These are phyloP conservation scores for Rehmannia glutinosa DNA, from an alignment of 257 asterid genomes.

Conservation along the genomic window DNA sequence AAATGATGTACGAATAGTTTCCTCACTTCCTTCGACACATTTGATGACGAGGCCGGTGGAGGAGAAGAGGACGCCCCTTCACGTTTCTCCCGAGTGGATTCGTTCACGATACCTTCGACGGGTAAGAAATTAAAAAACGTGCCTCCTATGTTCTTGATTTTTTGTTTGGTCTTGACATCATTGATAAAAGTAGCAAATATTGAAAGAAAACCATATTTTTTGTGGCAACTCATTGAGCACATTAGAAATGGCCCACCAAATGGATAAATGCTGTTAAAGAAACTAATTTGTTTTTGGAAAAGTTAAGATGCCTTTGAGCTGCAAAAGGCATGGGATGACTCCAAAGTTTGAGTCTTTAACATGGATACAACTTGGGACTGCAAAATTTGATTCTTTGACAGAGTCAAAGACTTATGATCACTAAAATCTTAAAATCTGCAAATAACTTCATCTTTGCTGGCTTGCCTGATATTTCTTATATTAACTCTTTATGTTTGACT, in stretches of 20 bases:
- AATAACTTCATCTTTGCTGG: no score
- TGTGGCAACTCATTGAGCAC: not conserved
- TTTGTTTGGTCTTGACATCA: not conserved
- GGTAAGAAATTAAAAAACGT: slow-evolving; percentile 32
- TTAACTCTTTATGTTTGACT: no score
- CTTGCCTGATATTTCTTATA: no score
- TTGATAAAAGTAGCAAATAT: no score
- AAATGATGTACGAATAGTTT: slow-evolving; percentile 76
- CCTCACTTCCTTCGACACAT: slow-evolving; percentile 90
- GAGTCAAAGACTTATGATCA: not conserved
- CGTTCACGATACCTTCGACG: slow-evolving; percentile 54
- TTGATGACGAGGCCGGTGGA: slow-evolving; percentile 82
- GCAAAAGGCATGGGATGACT: not conserved
- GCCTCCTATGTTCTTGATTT: not conserved
- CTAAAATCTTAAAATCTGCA: not conserved
- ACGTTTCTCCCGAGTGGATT: slow-evolving; percentile 77
- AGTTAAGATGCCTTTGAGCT: slow-evolving; percentile 1
- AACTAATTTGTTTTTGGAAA: not conserved
- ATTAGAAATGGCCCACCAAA: not conserved
- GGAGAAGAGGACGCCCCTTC: slow-evolving; percentile 75
- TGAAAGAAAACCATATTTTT: no score
- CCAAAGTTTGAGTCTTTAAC: slow-evolving; percentile 13
- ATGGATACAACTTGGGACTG: not conserved
- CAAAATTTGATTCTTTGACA: not conserved
- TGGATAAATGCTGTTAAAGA: not conserved